phyloP scores from a whole-genome alignment of 2,329 filamentous ascomycete genomes.

The Fusarium cyanostomum region DNA sequence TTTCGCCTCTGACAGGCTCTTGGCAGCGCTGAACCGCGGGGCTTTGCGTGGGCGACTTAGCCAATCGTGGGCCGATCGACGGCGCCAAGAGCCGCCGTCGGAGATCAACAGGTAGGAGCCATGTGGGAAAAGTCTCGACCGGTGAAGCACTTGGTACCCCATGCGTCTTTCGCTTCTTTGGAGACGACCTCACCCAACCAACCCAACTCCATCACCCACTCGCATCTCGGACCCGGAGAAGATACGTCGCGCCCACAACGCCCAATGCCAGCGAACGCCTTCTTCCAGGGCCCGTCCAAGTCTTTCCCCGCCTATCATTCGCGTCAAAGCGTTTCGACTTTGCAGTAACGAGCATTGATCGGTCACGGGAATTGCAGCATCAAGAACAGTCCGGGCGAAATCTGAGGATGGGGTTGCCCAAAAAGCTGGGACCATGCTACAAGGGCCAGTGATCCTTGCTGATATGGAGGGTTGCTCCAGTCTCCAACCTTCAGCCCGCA shows the following conservation, averaged over 20 bases:
- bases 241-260: slow-evolving; percentile 21
- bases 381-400: slow-evolving; percentile 9
- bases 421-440: slow-evolving; percentile 26
- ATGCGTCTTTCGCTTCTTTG: slow-evolving; percentile 41
- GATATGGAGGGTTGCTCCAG: slow-evolving; percentile 5
- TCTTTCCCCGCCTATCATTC: slow-evolving; percentile 18
- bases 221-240: slow-evolving; percentile 39
- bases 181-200: slow-evolving; percentile 26
- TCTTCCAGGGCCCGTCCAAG: slow-evolving; percentile 12
- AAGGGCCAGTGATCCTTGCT: slow-evolving; percentile 23
- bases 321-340: slow-evolving; percentile 13
- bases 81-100: slow-evolving; percentile 7
- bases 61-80: slow-evolving; percentile 18
- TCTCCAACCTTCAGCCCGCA: slow-evolving; percentile 16
- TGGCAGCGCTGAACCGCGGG: slow-evolving; percentile 31
- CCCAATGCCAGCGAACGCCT: slow-evolving; percentile 1
- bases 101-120: slow-evolving; percentile 21
- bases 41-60: not conserved
- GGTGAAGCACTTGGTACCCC: slow-evolving; percentile 32
- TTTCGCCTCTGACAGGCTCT: slow-evolving; percentile 20
- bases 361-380: slow-evolving; percentile 16
- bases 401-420: slow-evolving; percentile 21
- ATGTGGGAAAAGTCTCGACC: slow-evolving; percentile 34
- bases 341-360: slow-evolving; percentile 19
- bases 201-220: slow-evolving; percentile 29